Base-by-base conservation (phyloP, 495 filamentous ascomycete species). In the Penicillium turbatum region DNA sequence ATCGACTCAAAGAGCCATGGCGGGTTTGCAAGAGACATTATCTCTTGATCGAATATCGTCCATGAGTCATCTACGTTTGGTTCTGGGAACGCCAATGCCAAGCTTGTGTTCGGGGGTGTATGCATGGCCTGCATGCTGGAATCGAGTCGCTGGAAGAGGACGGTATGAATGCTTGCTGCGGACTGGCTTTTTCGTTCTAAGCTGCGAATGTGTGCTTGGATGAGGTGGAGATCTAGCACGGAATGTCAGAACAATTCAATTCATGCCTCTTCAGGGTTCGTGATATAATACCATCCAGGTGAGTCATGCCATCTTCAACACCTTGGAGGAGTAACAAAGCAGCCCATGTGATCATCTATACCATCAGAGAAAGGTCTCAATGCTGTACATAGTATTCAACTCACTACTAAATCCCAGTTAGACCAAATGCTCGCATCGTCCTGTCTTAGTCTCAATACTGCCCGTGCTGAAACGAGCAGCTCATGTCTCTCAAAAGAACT, bases 341-440 rank as follows among this genome's bases (percentile, higher is more conserved):
- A 15, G 70, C 72, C 68, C 68, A 72, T 11, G 70, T 73, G 27
- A 74, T 72, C 72, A 74, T 72, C 66, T 69, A 35, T 17, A 3
- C 35, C 12, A 12, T 13, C 27, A 54, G n/a, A 55, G 27, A 9
- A 15, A n/a, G n/a, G n/a, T n/a, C 21, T 5, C 12, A 7, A 3
- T 29, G 6, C n/a, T 32, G 19, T 15, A 6, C 27, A 0, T 26
- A 24, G 0, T 32, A 12, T 2, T 15, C 15, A 45, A 48, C 62
- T 56, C 29, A 69, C 66, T 15, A 74, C 62, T 29, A 74, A 48
- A 53, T 74, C 72, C 70, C 72, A 74, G 34, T 74, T 73, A 0
- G 70, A 72, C 72, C 72, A 73, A 32, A 73, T 73, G 10, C 67
- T 70, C 12, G 69, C 59, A 48, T 74, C 70, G 46, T 74, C 65